These are phyloP conservation scores for Alloteropsis semialata DNA, from an alignment of 176 grass and related monocot species.

Conservation along the genomic window DNA sequence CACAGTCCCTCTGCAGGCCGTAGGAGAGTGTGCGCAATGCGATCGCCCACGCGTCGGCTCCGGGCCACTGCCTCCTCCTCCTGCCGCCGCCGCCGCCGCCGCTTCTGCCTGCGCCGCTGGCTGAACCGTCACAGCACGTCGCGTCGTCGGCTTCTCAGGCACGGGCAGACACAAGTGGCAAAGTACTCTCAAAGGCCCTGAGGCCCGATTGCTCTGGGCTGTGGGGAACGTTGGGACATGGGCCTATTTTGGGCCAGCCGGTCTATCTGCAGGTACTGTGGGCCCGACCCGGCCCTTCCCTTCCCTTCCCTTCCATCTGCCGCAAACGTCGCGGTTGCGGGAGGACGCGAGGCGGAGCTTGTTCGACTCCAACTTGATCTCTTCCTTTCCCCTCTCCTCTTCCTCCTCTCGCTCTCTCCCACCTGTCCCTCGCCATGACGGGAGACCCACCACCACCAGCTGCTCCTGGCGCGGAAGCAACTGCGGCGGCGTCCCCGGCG, in stretches of 20 bases:
- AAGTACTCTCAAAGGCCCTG: background rate
- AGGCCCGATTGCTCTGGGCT: background rate
- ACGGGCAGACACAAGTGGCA: background rate
- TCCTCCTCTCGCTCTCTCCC: background rate
- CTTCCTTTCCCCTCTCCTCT: constrained; percentile 31
- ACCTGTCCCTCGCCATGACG: constrained; percentile 36
- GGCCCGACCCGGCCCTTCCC: background rate
- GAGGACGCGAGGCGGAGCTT: background rate
- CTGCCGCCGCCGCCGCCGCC: background rate
- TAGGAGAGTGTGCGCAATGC: constrained; percentile 23
- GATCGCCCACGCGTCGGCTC: constrained; percentile 32
- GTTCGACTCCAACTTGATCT: background rate
- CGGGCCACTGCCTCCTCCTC: background rate
- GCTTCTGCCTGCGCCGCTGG: background rate
- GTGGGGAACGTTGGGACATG: background rate
- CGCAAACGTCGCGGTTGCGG: background rate
- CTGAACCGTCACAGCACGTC: background rate
- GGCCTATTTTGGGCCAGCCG: background rate
- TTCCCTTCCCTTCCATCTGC: background rate
- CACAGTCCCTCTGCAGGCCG: background rate
- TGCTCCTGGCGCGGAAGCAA: constrained; percentile 28
- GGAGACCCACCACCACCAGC: constrained; percentile 14
- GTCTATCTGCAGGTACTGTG: background rate
- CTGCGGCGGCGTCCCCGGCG: constrained; percentile 22
- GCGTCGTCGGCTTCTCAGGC: background rate